A percentile compares a stretch with the other conserved stretches of the same genome.
Conservation (phyloP, 148 eudicot genomes). For the Mesembryanthemum crystallinum region DNA sequence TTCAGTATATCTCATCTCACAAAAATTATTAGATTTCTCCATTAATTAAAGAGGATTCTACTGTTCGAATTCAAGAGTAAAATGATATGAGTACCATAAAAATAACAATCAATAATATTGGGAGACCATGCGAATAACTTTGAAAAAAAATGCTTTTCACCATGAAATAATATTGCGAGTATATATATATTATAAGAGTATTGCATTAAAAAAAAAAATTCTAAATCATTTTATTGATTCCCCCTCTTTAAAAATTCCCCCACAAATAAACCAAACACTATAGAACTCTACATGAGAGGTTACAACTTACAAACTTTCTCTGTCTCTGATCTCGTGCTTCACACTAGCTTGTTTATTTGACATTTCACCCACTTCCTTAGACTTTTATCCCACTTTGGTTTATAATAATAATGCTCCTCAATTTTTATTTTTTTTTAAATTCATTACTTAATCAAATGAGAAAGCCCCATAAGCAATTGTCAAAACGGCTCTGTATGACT, state of each 20-base stretch:
- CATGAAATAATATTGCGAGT: too few relatives aligned
- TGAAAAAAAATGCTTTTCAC: too few relatives aligned
- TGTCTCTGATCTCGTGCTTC: not conserved
- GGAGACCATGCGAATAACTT: too few relatives aligned
- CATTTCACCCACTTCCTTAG: constrained; percentile 32
- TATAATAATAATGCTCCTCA: not conserved
- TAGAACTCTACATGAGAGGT: not conserved
- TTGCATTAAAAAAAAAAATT: too few relatives aligned
- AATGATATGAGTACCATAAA: too few relatives aligned
- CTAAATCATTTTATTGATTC: too few relatives aligned
- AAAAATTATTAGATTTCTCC: too few relatives aligned
- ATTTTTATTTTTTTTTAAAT: not conserved
- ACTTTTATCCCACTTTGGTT: constrained; percentile 27
- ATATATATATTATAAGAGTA: too few relatives aligned
- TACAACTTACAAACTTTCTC: not conserved
- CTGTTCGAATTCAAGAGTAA: too few relatives aligned
- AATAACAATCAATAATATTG: too few relatives aligned
- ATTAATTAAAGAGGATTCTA: too few relatives aligned
- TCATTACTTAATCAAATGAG: not conserved
- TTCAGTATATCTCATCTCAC: too few relatives aligned
- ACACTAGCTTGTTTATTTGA: constrained; percentile 27
- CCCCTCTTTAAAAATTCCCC: not conserved
- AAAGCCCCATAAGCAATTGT: not conserved
- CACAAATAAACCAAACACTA: not conserved
- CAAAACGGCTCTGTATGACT: not conserved